Percentiles rank a stretch among this genome's conserved stretches.
Evolutionary conservation across 2,329 filamentous ascomycete species (phyloP).

Genomic region (Cordyceps javanica): DNA sequence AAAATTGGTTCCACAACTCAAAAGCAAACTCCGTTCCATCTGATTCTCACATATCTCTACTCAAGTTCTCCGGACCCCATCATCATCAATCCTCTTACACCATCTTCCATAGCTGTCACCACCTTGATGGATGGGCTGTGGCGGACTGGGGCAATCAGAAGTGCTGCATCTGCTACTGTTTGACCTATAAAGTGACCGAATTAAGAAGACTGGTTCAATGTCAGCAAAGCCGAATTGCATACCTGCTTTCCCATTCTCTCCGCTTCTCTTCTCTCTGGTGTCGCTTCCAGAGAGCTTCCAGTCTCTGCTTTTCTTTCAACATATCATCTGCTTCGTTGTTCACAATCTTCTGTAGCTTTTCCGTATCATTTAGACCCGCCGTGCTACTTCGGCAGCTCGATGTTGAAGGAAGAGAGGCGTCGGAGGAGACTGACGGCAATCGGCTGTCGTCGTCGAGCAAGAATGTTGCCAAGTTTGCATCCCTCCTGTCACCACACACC

Average conservation of each 20-base stretch:
- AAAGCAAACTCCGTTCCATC: not conserved
- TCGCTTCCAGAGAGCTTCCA: not conserved
- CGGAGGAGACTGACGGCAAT: constrained; percentile 5
- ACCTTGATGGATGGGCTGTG: constrained; percentile 17
- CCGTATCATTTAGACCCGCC: not conserved
- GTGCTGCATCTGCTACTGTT: not conserved
- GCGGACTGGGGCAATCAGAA: constrained; percentile 5
- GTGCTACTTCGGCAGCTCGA: not conserved
- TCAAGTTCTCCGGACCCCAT: not conserved
- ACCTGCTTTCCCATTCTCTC: constrained; percentile 7
- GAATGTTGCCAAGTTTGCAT: not conserved
- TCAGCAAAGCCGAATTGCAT: not conserved
- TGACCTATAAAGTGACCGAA: not conserved
- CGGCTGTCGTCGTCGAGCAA: constrained; percentile 3
- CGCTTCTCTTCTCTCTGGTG: not conserved
- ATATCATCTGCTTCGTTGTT: not conserved
- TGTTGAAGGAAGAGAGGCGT: not conserved
- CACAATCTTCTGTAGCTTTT: not conserved
- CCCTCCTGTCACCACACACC: not conserved
- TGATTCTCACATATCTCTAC: not conserved
- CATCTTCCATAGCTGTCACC: not conserved
- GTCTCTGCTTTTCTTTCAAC: not conserved
- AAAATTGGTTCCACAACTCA: too few species aligned
- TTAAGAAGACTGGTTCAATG: not conserved
- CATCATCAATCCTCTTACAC: not conserved